Conservation (phyloP, 2,329 filamentous ascomycete species). For the Xylariaceae sp. region DNA sequence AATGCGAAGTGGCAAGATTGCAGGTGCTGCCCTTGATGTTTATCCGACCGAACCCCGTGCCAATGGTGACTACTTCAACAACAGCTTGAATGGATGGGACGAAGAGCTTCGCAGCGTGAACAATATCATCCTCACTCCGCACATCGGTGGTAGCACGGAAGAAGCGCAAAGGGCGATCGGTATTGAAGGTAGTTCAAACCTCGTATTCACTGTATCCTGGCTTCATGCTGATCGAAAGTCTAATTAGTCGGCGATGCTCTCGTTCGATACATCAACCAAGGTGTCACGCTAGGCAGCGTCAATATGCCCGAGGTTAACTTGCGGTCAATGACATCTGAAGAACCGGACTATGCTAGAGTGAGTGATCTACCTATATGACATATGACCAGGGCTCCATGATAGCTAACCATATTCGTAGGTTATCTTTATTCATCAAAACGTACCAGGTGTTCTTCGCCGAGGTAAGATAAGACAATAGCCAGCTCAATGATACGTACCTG, state of each 20-base stretch:
- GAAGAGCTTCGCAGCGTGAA: slow-evolving; percentile 83
- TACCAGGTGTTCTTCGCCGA: slow-evolving; percentile 90
- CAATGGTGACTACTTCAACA: slow-evolving; percentile 95
- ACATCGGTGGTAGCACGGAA: slow-evolving; percentile 97
- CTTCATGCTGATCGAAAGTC: slow-evolving; percentile 19
- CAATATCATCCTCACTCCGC: slow-evolving; percentile 94
- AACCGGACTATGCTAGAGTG: slow-evolving; percentile 85
- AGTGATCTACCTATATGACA: slow-evolving; percentile 28
- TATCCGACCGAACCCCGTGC: slow-evolving; percentile 92
- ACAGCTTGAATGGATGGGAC: slow-evolving; percentile 80
- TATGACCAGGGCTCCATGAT: neutral
- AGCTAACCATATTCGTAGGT: slow-evolving; percentile 55
- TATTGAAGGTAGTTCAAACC: slow-evolving; percentile 66
- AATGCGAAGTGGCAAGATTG: slow-evolving; percentile 84
- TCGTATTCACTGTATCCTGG: neutral
- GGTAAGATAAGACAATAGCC: slow-evolving; percentile 50
- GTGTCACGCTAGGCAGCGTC: slow-evolving; percentile 87
- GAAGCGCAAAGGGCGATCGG: slow-evolving; percentile 97
- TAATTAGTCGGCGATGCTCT: slow-evolving; percentile 77
- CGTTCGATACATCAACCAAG: slow-evolving; percentile 94
- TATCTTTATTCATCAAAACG: slow-evolving; percentile 96
- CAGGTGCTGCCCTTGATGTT: slow-evolving; percentile 94
- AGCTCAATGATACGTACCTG: neutral
- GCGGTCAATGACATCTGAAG: slow-evolving; percentile 86
- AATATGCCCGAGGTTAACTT: slow-evolving; percentile 96